These are phyloP conservation scores for Laetiporus sulphureus DNA, from an alignment of 1,284 basidiomycete species.

Conservation along the genomic window DNA sequence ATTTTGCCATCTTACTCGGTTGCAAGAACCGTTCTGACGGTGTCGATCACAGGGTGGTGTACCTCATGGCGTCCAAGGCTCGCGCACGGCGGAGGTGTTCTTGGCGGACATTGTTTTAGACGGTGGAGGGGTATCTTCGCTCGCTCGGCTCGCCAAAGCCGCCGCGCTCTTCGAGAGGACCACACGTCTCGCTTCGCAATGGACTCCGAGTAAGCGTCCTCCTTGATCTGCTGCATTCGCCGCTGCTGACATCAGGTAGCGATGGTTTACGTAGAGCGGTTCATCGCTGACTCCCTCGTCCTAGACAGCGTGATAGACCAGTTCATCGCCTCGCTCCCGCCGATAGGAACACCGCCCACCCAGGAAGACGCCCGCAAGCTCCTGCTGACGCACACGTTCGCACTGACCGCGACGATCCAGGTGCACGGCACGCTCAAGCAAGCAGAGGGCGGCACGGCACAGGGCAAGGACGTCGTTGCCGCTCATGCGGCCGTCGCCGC, in stretches of 20 bases:
- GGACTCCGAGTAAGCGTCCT: constrained; percentile 14
- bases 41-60: constrained; percentile 17
- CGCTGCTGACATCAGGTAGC: constrained; percentile 6
- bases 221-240: not conserved
- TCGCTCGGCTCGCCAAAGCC: constrained; percentile 30
- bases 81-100: constrained; percentile 22
- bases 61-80: constrained; percentile 11
- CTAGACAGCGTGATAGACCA: constrained; percentile 19
- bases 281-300: constrained; percentile 15
- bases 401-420: constrained; percentile 21
- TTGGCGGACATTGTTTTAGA: constrained; percentile 16
- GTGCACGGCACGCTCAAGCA: constrained; percentile 18
- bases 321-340: constrained; percentile 18
- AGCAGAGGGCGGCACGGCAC: constrained; percentile 12
- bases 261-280: constrained; percentile 13
- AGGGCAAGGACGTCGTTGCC: constrained; percentile 16
- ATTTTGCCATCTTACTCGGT: too few relatives aligned
- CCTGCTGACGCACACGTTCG: constrained; percentile 21
- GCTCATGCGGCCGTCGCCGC: constrained; percentile 15
- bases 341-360: constrained; percentile 9
- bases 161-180: constrained; percentile 31
- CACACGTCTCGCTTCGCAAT: constrained; percentile 21
- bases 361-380: constrained; percentile 15
- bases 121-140: constrained; percentile 16
- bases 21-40: too few relatives aligned